These are phyloP conservation scores for Nephelium lappaceum DNA, from an alignment of 345 rosid species.

Conservation along the genomic window DNA sequence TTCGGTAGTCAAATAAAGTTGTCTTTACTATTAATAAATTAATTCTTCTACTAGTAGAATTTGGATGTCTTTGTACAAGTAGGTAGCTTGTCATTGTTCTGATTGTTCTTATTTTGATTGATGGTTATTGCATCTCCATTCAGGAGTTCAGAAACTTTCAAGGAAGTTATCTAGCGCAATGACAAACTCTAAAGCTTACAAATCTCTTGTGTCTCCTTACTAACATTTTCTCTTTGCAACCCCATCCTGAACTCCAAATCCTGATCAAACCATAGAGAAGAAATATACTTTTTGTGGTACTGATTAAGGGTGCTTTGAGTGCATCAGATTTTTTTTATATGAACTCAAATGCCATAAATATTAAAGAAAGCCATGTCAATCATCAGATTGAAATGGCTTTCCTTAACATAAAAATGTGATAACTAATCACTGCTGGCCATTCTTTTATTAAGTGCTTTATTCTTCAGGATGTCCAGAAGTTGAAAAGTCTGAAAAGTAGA, in stretches of 20 bases:
- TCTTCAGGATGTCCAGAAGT: slow-evolving; percentile 33
- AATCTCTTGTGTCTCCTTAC: not conserved
- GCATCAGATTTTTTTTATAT: too few species aligned
- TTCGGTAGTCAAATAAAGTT: not conserved
- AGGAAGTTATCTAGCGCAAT: not conserved
- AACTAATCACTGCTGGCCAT: slow-evolving; percentile 22
- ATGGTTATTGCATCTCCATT: not conserved
- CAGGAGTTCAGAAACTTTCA: too few species aligned
- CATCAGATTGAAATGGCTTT: too few species aligned
- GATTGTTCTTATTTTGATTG: not conserved
- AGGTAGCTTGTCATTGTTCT: not conserved
- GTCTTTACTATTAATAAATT: not conserved
- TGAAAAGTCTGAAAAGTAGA: slow-evolving; percentile 35
- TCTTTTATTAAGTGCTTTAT: slow-evolving; percentile 27
- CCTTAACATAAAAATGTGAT: slow-evolving; percentile 10
- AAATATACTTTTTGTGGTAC: too few species aligned
- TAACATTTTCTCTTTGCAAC: not conserved
- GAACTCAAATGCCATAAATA: not conserved
- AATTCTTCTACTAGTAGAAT: not conserved
- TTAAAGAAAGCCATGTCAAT: not conserved
- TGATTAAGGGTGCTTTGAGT: too few species aligned
- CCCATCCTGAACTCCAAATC: not conserved
- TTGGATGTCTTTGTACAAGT: not conserved
- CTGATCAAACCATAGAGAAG: too few species aligned
- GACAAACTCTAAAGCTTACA: not conserved